Conservation (phyloP, 345 rosid genomes). For the Eutrema japonicum region DNA sequence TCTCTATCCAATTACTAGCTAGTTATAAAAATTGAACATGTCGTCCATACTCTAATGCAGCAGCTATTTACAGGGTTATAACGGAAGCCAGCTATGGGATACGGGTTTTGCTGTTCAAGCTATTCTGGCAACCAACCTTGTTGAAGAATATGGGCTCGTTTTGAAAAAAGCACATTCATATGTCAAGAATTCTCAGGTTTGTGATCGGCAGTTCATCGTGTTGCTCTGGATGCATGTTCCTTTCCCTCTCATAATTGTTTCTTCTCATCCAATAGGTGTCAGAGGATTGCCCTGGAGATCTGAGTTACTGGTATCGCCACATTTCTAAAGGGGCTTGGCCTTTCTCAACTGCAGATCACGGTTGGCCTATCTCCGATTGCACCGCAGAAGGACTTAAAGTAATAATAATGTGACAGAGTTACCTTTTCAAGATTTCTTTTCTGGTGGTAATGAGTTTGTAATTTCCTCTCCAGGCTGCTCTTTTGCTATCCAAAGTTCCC, state of each 20-base stretch:
- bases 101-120: conserved; percentile 89
- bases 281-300: conserved; percentile 89
- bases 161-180: conserved; percentile 71
- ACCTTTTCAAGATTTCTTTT: conserved; percentile 11
- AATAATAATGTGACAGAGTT: conserved; percentile 36
- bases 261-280: conserved; percentile 55
- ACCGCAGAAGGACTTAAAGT: conserved; percentile 94
- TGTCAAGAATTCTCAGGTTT: conserved; percentile 80
- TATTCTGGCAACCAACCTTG: conserved; percentile 68
- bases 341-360: conserved; percentile 94
- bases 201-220: conserved; percentile 21
- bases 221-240: conserved; percentile 26
- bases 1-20: background rate
- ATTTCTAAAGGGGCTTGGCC: conserved; percentile 99
- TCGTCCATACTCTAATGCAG: conserved; percentile 40
- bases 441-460: conserved; percentile 36
- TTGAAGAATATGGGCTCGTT: conserved; percentile 70
- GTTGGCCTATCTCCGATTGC: conserved; percentile 98
- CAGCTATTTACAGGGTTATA: conserved; percentile 75
- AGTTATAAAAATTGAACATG: conserved; percentile 28
- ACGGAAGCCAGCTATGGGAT: conserved; percentile 99
- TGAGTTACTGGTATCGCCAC: conserved; percentile 84
- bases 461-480: conserved; percentile 62
- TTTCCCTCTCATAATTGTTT: conserved; percentile 10
- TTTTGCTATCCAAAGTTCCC: conserved; percentile 71